These are phyloP conservation scores for Dictyostelium brefeldianum DNA, from an alignment of 78 protist species.

Conservation along the genomic window DNA sequence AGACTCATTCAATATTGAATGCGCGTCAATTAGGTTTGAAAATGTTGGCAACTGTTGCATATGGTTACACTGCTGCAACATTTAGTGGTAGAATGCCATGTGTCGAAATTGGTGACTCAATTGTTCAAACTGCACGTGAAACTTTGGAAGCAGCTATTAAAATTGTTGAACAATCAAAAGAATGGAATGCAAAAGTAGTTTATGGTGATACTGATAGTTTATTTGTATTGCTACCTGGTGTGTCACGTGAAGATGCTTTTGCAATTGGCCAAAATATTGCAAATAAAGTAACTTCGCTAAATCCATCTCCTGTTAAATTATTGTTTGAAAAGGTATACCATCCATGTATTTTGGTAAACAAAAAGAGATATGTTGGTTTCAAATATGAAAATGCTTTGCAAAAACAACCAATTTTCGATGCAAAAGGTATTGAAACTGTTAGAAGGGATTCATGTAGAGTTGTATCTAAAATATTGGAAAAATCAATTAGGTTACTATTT, in stretches of 20 bases:
- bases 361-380: conserved; percentile 97
- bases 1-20: conserved; percentile 77
- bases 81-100: conserved; percentile 99
- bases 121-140: conserved; percentile 94
- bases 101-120: conserved; percentile 97
- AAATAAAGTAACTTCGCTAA: conserved; percentile 84
- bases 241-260: conserved; percentile 89
- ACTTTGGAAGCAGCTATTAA: conserved; percentile 93
- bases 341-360: conserved; percentile 95
- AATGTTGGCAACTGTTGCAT: conserved; percentile 98
- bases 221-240: conserved; percentile 93
- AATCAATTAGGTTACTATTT: conserved; percentile 86
- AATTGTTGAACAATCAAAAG: conserved; percentile 41
- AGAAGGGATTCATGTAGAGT: conserved; percentile 95
- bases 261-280: conserved; percentile 91
- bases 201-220: conserved; percentile 99
- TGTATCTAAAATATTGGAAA: conserved; percentile 83
- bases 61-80: conserved; percentile 98
- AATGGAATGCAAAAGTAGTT: conserved; percentile 92
- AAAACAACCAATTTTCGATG: conserved; percentile 89
- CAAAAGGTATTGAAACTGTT: conserved; percentile 98
- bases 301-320: conserved; percentile 94
- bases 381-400: conserved; percentile 82
- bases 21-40: conserved; percentile 97
- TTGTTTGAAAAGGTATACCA: conserved; percentile 96